Evolutionary conservation across 768 basidiomycete species (phyloP), one percentile per base, ranked within the genome.

Genomic region (Gloeopeniophorella convolvens): DNA sequence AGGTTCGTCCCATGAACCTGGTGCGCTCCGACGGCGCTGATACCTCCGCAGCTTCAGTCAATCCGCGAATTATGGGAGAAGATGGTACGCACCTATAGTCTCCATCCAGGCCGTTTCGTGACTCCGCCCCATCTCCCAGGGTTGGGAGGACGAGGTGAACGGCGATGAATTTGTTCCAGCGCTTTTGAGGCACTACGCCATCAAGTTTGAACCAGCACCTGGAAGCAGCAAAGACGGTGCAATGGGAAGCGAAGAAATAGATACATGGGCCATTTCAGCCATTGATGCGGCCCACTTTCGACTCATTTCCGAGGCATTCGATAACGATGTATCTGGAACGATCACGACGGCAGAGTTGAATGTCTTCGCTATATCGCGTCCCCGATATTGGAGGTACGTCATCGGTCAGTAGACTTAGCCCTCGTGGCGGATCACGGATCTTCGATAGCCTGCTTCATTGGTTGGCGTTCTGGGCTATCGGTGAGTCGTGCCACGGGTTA

Each of bases 321-420:
- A 70, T 45, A 61, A 65, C 23, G 66, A 70, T 42, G 60, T 61
- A 2, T 67, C 65, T 0, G 67, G 68, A 3, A 67, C 61, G 40
- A 61, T 65, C 45, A 63, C 63, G 0, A 59, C 67, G n/a, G 30
- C 50, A 3, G 67, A 70, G 43, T 60, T 67, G 15, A 70, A 70
- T 43, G 40, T 34, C 0, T 67, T 70, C 42, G 65, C 64, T 3
- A 35, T 43, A 3, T 45, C 56, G n/a, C 48, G 58, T 5, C 68
- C 65, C 1, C 12, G 18, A 1, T 53, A 53, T 5, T 69, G 67
- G 66, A 69, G 44, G 54, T 55, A 21, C 20, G 54, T 47, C 15
- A 43, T 4, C 4, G 18, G 12, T 2, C 2, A 15, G 24, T 13
- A n/a, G n/a, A n/a, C n/a, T n/a, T n/a, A n/a, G n/a, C n/a, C n/a